These are phyloP conservation scores for Malus hybrid DNA, from an alignment of 331 rosid species.

Conservation along the genomic window DNA sequence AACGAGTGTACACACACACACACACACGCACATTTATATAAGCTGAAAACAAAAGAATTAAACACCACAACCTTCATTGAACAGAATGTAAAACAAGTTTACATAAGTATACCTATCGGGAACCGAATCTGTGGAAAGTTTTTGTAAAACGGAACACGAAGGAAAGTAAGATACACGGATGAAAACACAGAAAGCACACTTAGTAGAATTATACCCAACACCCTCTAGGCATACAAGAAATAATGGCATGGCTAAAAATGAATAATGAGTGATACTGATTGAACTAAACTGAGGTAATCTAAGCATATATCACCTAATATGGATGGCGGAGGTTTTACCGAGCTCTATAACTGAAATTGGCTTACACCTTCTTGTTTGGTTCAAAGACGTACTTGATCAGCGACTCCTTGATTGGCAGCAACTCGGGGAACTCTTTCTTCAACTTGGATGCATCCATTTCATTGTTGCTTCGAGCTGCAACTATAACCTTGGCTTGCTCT, in stretches of 20 bases:
- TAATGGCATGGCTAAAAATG: slow-evolving; percentile 25
- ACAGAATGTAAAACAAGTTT: neutral
- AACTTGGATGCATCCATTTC: slow-evolving; percentile 78
- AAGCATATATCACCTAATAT: slow-evolving; percentile 13
- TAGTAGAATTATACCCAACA: slow-evolving; percentile 19
- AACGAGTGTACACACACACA: too few species aligned
- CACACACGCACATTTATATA: too few species aligned
- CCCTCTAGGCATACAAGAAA: slow-evolving; percentile 20
- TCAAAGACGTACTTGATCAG: slow-evolving; percentile 65
- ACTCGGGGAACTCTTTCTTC: slow-evolving; percentile 72
- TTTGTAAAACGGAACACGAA: slow-evolving; percentile 9
- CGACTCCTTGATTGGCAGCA: slow-evolving; percentile 76
- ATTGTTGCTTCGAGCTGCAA: slow-evolving; percentile 85
- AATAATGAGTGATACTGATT: slow-evolving; percentile 22
- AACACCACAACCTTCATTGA: slow-evolving; percentile 10
- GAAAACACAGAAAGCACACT: slow-evolving; percentile 15
- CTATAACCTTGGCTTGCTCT: slow-evolving; percentile 87
- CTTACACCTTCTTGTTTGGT: slow-evolving; percentile 60
- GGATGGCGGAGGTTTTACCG: slow-evolving; percentile 17
- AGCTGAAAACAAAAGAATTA: neutral
- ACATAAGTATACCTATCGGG: slow-evolving; percentile 3
- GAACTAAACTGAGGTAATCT: neutral
- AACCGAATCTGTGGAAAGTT: slow-evolving; percentile 13
- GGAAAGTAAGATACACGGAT: slow-evolving; percentile 20
- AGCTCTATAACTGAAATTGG: slow-evolving; percentile 11